Evolutionary conservation across 1,139 yeast genomes (phyloP).

Genomic region (Blastobotrys malaysiensis): DNA sequence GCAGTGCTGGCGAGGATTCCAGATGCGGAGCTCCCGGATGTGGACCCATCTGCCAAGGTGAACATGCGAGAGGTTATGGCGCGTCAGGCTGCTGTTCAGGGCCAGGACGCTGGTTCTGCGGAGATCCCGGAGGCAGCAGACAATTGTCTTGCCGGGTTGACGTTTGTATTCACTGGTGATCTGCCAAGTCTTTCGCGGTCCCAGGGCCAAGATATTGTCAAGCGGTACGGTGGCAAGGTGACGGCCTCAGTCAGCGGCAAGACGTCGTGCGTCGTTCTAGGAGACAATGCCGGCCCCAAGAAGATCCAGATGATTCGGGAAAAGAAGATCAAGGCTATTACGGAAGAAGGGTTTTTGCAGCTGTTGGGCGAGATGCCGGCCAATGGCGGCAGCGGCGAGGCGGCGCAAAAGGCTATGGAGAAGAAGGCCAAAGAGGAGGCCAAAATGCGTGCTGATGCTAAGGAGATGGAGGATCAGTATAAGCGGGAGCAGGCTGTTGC

Average conservation of each 20-base stretch:
- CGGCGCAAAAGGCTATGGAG: constrained; percentile 64
- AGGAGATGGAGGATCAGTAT: constrained; percentile 37
- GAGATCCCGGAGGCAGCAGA: constrained; percentile 72
- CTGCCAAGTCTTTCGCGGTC: constrained; percentile 75
- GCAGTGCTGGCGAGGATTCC: constrained; percentile 57
- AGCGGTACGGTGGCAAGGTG: constrained; percentile 89
- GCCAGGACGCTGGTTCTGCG: constrained; percentile 17
- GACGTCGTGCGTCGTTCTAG: constrained; percentile 85
- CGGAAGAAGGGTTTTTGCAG: constrained; percentile 79
- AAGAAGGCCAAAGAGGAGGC: constrained; percentile 66
- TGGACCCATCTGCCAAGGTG: constrained; percentile 44
- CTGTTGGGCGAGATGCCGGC: constrained; percentile 78
- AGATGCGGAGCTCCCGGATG: constrained; percentile 62
- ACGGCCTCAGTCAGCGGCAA: constrained; percentile 81
- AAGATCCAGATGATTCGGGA: constrained; percentile 76
- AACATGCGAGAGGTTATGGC: constrained; percentile 50
- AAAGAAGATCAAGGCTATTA: constrained; percentile 70
- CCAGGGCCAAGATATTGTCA: constrained; percentile 69
- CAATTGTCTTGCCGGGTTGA: constrained; percentile 77
- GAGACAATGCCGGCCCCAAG: constrained; percentile 97
- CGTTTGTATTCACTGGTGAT: constrained; percentile 90
- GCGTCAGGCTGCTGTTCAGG: constrained; percentile 24
- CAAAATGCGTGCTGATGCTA: constrained; percentile 44
- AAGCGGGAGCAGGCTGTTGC: constrained; percentile 25
- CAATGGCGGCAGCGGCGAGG: constrained; percentile 81